Evolutionary conservation across 2,329 filamentous ascomycete species (phyloP).

Genomic region (Aspergillus spinulosporus): DNA sequence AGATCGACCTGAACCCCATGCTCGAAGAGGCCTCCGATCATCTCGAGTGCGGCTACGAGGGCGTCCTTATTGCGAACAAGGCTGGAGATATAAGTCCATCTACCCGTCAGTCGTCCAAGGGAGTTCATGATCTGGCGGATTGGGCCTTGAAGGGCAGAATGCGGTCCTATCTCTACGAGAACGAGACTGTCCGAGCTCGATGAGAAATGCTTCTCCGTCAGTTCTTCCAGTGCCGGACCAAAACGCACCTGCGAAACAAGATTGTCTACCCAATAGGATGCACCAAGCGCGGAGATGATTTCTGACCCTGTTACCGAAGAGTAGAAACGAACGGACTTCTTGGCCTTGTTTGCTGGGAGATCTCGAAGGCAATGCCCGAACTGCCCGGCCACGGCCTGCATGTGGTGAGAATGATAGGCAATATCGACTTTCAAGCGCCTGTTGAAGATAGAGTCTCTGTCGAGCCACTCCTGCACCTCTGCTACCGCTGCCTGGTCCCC

Average conservation of each 20-base stretch:
- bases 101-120: neutral
- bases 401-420: conserved; percentile 22
- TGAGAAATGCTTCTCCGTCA: neutral
- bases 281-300: neutral
- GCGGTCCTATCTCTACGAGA: neutral
- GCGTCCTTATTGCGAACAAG: no score
- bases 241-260: neutral
- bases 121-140: neutral
- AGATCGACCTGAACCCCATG: no score
- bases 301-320: neutral
- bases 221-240: neutral
- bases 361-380: neutral
- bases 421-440: conserved; percentile 19
- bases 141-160: neutral
- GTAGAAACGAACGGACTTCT: neutral
- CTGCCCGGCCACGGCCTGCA: neutral
- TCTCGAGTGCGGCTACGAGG: no score
- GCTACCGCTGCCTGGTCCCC: neutral
- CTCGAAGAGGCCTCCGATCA: no score
- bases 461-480: neutral
- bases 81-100: no score
- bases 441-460: neutral
- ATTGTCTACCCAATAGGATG: neutral
- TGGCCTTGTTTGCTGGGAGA: neutral
- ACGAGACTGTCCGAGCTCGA: neutral